These are phyloP conservation scores for Anthostomella pinea DNA, from an alignment of 2,329 filamentous ascomycete species.

Conservation along the genomic window DNA sequence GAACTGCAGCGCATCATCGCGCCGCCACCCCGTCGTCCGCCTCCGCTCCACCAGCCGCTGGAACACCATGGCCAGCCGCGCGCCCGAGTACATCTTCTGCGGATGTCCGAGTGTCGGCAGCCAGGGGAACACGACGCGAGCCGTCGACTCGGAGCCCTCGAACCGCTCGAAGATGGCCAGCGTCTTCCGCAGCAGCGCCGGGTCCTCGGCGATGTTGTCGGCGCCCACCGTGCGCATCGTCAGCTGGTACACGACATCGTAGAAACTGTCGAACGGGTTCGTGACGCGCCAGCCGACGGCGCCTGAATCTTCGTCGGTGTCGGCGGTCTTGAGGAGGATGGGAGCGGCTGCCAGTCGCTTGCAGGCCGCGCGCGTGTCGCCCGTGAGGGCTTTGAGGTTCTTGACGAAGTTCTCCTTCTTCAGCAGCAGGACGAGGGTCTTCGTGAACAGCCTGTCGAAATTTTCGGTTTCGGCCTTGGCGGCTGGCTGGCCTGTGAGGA, in stretches of 20 bases:
- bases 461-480: constrained; percentile 12
- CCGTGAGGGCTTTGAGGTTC: constrained; percentile 40
- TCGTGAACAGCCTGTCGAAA: constrained; percentile 29
- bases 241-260: constrained; percentile 52
- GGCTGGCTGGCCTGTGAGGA: constrained; percentile 20
- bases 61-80: constrained; percentile 47
- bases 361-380: constrained; percentile 39
- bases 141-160: constrained; percentile 41
- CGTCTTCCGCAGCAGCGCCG: constrained; percentile 38
- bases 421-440: constrained; percentile 34
- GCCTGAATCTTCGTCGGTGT: too few relatives aligned
- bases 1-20: constrained; percentile 51
- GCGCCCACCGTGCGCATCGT: constrained; percentile 55
- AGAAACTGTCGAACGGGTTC: constrained; percentile 54
- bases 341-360: constrained; percentile 33
- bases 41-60: constrained; percentile 46
- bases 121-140: constrained; percentile 51
- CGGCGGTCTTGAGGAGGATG: constrained; percentile 6
- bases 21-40: constrained; percentile 37
- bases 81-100: constrained; percentile 42
- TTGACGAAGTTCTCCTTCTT: constrained; percentile 36
- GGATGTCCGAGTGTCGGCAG: constrained; percentile 44
- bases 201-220: constrained; percentile 50
- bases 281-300: constrained; percentile 38
- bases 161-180: constrained; percentile 46